Evolutionary conservation across 1,284 basidiomycete genomes (phyloP).

Genomic region (Lignosus rhinocerotis): DNA sequence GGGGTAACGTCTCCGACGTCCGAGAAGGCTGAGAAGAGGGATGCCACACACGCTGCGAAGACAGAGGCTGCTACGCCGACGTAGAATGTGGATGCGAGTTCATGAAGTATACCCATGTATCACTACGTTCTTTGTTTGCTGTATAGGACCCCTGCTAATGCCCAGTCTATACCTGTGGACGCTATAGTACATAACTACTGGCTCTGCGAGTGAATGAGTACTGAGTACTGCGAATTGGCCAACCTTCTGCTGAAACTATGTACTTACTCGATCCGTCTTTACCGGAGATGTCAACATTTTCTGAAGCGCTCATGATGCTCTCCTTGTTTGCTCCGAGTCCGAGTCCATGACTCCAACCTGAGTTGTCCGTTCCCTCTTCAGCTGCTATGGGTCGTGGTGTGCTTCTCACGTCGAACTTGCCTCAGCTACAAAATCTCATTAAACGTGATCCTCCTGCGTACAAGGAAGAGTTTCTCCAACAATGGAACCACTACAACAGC

Average conservation of each 20-base stretch:
- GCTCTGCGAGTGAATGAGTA: no score
- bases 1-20: constrained; percentile 14
- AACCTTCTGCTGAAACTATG: background rate
- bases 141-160: constrained; percentile 5
- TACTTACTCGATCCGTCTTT: background rate
- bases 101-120: constrained; percentile 25
- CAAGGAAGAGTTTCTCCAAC: constrained; percentile 96
- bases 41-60: constrained; percentile 4
- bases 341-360: background rate
- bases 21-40: constrained; percentile 16
- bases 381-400: constrained; percentile 58
- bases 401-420: constrained; percentile 70
- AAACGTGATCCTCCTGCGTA: constrained; percentile 92
- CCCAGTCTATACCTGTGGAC: background rate
- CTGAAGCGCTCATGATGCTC: background rate
- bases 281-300: constrained; percentile 1
- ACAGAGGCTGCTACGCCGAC: constrained; percentile 6
- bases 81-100: constrained; percentile 14
- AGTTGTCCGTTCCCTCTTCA: background rate
- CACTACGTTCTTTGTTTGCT: constrained; percentile 16
- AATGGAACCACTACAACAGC: constrained; percentile 96
- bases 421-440: constrained; percentile 93
- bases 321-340: no score
- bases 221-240: background rate
- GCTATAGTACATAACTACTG: background rate